Evolutionary conservation across 306 rosid genomes (phyloP), one percentile per base, ranked within the genome.

Genomic region (Rubus parviflorus): DNA sequence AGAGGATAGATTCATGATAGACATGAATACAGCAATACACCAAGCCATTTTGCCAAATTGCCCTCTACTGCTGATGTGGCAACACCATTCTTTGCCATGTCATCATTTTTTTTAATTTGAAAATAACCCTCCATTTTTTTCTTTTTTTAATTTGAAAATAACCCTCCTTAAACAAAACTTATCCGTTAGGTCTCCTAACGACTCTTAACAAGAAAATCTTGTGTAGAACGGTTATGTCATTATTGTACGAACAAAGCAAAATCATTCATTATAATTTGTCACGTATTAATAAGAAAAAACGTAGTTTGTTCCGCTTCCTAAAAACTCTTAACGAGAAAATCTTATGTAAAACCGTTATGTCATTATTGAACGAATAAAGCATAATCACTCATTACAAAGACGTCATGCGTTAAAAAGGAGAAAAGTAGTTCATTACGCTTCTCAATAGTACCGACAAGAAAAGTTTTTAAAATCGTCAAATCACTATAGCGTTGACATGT

Each of bases 1-100:
- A 54, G 41, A 12, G 83, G 97, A 93, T 90, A 84, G 88, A 83
- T 76, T 80, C 77, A 53, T 68, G 78, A 75, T 69, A 75, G 63
- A 37, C 43, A 58, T 48, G 47, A 19, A 4, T n/a, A 43, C 68
- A 43, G 56, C 77, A 73, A 14, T 58, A 8, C 43, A 58, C 43
- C 9, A 16, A 51, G n/a, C 17, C 40, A 20, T 7, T 40, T 41
- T 45, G 14, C 1, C 51, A 60, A 5, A 15, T 25, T 10, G 45
- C 47, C 14, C 7, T 0, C 4, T 4, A 37, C 7, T 14, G 13
- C 35, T 17, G 70, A 74, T 38, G 35, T 74, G 70, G 56, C 68
- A 15, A 41, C 14, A 9, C 41, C 42, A 16, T 46, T 6, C 12
- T 43, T 74, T 23, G 57, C 42, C 43, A 23, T 8, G 35, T 23